phyloP scores from a whole-genome alignment of 176 grass and related monocot genomes.

The Eremochloa ophiuroides region DNA sequence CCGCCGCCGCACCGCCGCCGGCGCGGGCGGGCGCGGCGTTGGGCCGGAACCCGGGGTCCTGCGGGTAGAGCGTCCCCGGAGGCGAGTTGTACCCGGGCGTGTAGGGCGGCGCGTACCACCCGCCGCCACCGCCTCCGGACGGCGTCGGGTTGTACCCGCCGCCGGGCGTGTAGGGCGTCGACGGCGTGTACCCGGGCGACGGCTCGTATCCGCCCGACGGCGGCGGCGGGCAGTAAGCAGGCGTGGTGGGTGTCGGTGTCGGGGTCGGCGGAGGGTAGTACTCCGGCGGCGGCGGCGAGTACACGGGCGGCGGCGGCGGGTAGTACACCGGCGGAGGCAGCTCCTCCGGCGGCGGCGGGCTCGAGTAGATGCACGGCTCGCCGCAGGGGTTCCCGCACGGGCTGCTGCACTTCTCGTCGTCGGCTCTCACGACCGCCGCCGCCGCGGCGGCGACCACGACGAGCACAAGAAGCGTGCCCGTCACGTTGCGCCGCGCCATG shows the following conservation, averaged over 20 bases:
- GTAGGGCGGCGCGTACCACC: conserved; percentile 47
- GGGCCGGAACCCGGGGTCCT: conserved; percentile 54
- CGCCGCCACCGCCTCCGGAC: not conserved
- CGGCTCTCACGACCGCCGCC: not conserved
- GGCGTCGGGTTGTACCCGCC: conserved; percentile 9
- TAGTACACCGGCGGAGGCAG: conserved; percentile 23
- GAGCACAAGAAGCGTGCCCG: not conserved
- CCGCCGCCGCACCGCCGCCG: not conserved
- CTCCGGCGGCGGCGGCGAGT: conserved; percentile 17
- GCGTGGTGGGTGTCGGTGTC: not conserved
- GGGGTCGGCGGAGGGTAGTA: conserved; percentile 8
- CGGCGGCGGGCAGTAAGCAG: conserved; percentile 51
- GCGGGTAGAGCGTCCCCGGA: conserved; percentile 59
- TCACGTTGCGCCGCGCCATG: conserved; percentile 7
- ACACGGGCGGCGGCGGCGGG: conserved; percentile 26
- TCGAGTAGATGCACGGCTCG: conserved; percentile 45
- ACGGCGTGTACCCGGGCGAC: conserved; percentile 20
- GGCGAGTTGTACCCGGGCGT: conserved; percentile 47
- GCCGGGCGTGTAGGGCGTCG: conserved; percentile 28
- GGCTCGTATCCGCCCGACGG: conserved; percentile 33
- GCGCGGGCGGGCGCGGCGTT: conserved; percentile 1
- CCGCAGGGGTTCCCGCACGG: conserved; percentile 51
- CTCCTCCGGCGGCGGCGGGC: conserved; percentile 58
- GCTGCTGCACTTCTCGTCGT: conserved; percentile 44
- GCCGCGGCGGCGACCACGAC: not conserved